These are phyloP conservation scores for Trichosanthes truncata DNA, from an alignment of 306 rosid species.

Conservation along the genomic window DNA sequence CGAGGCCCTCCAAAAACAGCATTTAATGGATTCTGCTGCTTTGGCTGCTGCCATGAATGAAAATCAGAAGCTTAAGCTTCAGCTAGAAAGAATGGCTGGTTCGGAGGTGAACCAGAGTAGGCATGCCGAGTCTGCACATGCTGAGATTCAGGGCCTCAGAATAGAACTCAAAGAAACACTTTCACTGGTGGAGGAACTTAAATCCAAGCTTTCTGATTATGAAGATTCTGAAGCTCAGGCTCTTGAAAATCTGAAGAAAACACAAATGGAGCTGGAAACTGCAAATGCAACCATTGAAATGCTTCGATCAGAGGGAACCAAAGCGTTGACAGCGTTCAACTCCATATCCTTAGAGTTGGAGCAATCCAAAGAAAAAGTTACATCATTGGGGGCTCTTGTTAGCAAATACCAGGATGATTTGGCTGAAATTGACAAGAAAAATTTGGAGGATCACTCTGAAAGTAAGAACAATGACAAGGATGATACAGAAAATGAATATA, in stretches of 20 bases:
- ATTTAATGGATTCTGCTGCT: constrained; percentile 81
- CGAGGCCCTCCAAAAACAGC: constrained; percentile 81
- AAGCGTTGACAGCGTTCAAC: constrained; percentile 29
- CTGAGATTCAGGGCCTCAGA: constrained; percentile 48
- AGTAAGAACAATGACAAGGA: constrained; percentile 19
- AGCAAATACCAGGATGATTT: constrained; percentile 49
- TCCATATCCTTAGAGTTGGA: constrained; percentile 53
- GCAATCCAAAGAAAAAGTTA: constrained; percentile 44
- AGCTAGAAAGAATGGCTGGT: constrained; percentile 54
- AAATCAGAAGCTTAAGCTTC: constrained; percentile 73
- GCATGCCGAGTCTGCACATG: constrained; percentile 48
- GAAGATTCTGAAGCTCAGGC: constrained; percentile 59
- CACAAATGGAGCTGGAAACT: constrained; percentile 46
- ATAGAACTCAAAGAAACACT: constrained; percentile 57
- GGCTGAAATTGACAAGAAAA: constrained; percentile 21
- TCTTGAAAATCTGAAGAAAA: constrained; percentile 36
- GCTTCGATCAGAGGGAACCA: constrained; percentile 35
- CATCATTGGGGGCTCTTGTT: constrained; percentile 60
- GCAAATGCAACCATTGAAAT: constrained; percentile 44
- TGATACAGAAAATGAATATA: constrained; percentile 32
- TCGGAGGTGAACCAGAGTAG: constrained; percentile 40
- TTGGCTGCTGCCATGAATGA: constrained; percentile 66
- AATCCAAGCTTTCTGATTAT: constrained; percentile 40
- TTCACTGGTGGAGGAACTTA: constrained; percentile 51
- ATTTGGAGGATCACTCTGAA: constrained; percentile 15